phyloP scores from a whole-genome alignment of 148 eudicot species.

The Rhododendron williamsianum region DNA sequence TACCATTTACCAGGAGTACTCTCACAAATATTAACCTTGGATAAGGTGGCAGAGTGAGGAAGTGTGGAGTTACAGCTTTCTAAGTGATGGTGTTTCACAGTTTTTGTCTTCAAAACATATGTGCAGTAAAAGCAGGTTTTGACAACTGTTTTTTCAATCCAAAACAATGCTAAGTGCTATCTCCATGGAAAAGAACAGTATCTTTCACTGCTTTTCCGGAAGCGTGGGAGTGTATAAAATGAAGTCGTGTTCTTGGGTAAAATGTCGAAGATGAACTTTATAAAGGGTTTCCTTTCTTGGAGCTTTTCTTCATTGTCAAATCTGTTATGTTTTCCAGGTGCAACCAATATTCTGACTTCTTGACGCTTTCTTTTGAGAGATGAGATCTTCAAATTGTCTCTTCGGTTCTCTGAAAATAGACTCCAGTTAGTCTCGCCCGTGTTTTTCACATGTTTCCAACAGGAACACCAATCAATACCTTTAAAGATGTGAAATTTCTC shows the following conservation, averaged over 20 bases:
- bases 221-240: neutral
- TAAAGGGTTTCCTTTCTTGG: neutral
- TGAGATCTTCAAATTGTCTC: neutral
- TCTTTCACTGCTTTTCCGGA: neutral
- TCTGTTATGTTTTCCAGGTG: neutral
- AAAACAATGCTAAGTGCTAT: too few relatives aligned
- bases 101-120: too few relatives aligned
- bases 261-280: neutral
- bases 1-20: too few relatives aligned
- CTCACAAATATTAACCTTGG: too few relatives aligned
- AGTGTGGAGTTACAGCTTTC: too few relatives aligned
- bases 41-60: too few relatives aligned
- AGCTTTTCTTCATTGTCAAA: neutral
- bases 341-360: neutral
- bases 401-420: neutral
- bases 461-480: neutral
- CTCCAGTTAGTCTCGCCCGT: neutral
- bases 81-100: too few relatives aligned
- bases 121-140: too few relatives aligned
- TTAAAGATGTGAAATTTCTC: neutral
- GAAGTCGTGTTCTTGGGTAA: neutral
- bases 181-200: too few relatives aligned
- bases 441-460: neutral
- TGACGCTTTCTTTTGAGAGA: neutral
- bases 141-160: too few relatives aligned